These are phyloP conservation scores for Forsythia suspensa DNA, from an alignment of 257 asterid species.

Conservation along the genomic window DNA sequence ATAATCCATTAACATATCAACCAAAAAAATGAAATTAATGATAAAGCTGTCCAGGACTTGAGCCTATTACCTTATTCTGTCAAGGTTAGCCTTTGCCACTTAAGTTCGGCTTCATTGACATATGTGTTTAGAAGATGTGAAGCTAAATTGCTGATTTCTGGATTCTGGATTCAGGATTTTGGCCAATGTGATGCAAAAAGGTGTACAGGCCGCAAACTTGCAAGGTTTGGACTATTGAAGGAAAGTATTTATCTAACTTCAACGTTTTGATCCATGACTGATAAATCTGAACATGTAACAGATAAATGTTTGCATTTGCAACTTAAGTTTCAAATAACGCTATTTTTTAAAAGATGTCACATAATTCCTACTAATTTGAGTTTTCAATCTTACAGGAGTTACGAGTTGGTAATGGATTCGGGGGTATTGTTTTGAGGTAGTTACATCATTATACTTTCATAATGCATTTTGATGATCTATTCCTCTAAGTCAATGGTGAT, in stretches of 20 bases:
- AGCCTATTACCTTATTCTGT: neutral
- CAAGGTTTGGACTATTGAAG: slow-evolving; percentile 87
- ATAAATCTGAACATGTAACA: neutral
- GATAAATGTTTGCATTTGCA: neutral
- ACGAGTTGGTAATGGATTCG: slow-evolving; percentile 79
- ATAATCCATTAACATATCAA: neutral
- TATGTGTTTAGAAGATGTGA: neutral
- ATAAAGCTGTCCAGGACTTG: neutral
- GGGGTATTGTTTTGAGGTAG: slow-evolving; percentile 90
- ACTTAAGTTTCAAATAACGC: neutral
- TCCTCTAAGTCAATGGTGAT: neutral
- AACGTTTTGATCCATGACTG: neutral
- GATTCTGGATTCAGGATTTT: slow-evolving; percentile 63
- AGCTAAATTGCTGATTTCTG: slow-evolving; percentile 9
- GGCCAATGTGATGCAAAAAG: slow-evolving; percentile 97
- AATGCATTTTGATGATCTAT: neutral
- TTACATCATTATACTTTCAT: neutral
- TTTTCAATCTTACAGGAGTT: slow-evolving; percentile 61
- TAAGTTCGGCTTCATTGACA: neutral
- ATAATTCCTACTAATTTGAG: neutral
- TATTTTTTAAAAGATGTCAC: neutral
- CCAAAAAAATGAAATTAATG: neutral
- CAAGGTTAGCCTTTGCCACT: neutral
- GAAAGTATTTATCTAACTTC: slow-evolving; percentile 55
- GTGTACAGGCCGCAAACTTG: slow-evolving; percentile 98